These are phyloP conservation scores for Atkinsonella texensis DNA, from an alignment of 2,329 filamentous ascomycete genomes.

Conservation along the genomic window DNA sequence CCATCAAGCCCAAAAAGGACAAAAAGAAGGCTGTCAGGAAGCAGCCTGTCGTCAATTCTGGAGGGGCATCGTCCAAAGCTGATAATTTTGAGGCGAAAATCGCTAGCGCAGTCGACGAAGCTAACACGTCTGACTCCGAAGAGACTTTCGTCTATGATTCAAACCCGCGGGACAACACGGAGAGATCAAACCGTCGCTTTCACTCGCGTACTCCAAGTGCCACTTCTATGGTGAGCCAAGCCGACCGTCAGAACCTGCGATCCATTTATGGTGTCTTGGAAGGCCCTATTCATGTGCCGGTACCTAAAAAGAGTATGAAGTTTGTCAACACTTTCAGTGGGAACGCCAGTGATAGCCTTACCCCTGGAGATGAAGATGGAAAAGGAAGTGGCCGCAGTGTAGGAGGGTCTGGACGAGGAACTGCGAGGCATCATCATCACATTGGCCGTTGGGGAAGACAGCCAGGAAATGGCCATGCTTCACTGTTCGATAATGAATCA, in stretches of 20 bases:
- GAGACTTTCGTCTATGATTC: slow-evolving; percentile 99
- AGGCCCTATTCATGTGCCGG: slow-evolving; percentile 29
- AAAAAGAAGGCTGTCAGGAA: slow-evolving; percentile 73
- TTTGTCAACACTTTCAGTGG: slow-evolving; percentile 73
- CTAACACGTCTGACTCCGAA: slow-evolving; percentile 91
- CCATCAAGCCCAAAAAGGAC: slow-evolving; percentile 87
- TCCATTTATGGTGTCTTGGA: slow-evolving; percentile 60
- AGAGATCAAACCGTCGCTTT: slow-evolving; percentile 55
- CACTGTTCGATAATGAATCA: slow-evolving; percentile 65
- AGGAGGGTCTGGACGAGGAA: slow-evolving; percentile 50
- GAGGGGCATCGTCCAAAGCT: slow-evolving; percentile 79
- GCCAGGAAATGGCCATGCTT: slow-evolving; percentile 54
- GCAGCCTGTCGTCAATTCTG: slow-evolving; percentile 55
- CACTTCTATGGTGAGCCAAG: slow-evolving; percentile 67
- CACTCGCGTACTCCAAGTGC: slow-evolving; percentile 93
- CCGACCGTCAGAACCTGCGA: slow-evolving; percentile 46
- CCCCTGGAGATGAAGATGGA: slow-evolving; percentile 53
- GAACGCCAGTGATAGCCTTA: slow-evolving; percentile 38
- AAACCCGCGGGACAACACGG: slow-evolving; percentile 63
- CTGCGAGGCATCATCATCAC: slow-evolving; percentile 63
- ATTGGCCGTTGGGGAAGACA: slow-evolving; percentile 63
- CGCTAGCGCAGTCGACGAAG: slow-evolving; percentile 89
- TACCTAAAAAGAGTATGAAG: slow-evolving; percentile 82
- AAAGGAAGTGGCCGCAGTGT: slow-evolving; percentile 49
- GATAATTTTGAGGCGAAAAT: slow-evolving; percentile 98